These are phyloP conservation scores for Mortierella antarctica DNA, from an alignment of 192 early-diverging fungal species.

Conservation along the genomic window DNA sequence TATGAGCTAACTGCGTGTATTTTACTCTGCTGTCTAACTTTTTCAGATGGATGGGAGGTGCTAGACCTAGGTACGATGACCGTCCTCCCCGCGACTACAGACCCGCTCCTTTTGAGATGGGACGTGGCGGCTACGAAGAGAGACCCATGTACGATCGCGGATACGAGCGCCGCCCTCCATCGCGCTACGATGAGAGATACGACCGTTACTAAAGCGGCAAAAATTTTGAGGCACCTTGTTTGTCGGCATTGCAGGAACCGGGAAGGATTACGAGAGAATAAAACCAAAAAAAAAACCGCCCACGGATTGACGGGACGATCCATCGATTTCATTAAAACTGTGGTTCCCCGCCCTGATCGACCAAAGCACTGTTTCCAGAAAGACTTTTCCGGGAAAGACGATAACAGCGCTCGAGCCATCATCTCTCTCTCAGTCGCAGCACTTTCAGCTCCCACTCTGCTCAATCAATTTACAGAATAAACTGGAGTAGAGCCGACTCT, in stretches of 20 bases:
- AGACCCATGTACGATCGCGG: conserved; percentile 50
- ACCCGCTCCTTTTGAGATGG: conserved; percentile 33
- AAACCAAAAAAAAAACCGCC: not conserved
- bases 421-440: not conserved
- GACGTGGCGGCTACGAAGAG: conserved; percentile 42
- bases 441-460: not conserved
- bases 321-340: too few relatives aligned
- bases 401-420: not conserved
- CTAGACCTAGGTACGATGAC: conserved; percentile 51
- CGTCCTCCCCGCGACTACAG: conserved; percentile 52
- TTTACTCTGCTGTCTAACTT: not conserved
- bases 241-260: not conserved
- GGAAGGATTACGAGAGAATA: not conserved
- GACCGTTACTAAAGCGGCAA: conserved; percentile 38
- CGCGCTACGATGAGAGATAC: conserved; percentile 52
- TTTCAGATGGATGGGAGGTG: conserved; percentile 48
- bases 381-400: not conserved
- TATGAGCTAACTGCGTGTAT: not conserved
- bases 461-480: conserved; percentile 23
- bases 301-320: too few relatives aligned
- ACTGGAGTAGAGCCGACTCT: conserved; percentile 14
- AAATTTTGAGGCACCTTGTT: not conserved
- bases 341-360: too few relatives aligned
- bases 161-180: conserved; percentile 44
- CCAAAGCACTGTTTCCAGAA: too few relatives aligned